Evolutionary conservation across 2,329 filamentous ascomycete genomes (phyloP).

Genomic region (Pochonia chlamydosporia): DNA sequence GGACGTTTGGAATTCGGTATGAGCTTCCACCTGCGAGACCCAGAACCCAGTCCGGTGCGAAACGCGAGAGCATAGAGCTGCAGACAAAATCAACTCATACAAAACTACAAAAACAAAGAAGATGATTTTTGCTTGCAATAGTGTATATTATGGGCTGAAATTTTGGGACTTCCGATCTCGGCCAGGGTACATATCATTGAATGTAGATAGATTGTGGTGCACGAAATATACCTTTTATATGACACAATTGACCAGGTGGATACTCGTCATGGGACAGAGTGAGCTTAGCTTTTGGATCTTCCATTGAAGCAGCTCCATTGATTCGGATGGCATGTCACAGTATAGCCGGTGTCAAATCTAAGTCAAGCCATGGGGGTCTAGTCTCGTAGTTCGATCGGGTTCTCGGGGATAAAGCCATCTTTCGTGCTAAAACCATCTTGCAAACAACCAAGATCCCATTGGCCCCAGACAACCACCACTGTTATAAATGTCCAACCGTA

Average conservation of each 20-base stretch:
- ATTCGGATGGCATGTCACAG: too few species aligned
- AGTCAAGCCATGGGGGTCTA: too few species aligned
- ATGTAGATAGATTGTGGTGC: conserved; percentile 1
- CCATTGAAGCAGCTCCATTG: too few species aligned
- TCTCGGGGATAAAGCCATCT: conserved; percentile 3
- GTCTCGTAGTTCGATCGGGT: conserved; percentile 5
- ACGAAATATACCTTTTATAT: not conserved
- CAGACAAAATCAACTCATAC: not conserved
- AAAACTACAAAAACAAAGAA: not conserved
- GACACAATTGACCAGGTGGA: not conserved
- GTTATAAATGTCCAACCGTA: too few species aligned
- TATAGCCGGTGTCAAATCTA: too few species aligned
- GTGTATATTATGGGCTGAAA: not conserved
- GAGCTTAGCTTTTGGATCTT: too few species aligned
- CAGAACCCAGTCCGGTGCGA: not conserved
- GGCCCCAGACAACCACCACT: too few species aligned
- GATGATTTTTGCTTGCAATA: not conserved
- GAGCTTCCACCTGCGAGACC: conserved; percentile 3
- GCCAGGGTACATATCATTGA: conserved; percentile 2
- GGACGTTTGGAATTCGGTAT: conserved; percentile 5
- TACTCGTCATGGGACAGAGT: too few species aligned
- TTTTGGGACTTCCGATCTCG: conserved; percentile 2
- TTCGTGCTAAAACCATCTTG: too few species aligned
- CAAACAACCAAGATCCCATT: too few species aligned
- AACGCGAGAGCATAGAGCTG: not conserved